Base-by-base conservation (phyloP, 768 basidiomycete genomes). In the Tylopilus vinaceipallidus region DNA sequence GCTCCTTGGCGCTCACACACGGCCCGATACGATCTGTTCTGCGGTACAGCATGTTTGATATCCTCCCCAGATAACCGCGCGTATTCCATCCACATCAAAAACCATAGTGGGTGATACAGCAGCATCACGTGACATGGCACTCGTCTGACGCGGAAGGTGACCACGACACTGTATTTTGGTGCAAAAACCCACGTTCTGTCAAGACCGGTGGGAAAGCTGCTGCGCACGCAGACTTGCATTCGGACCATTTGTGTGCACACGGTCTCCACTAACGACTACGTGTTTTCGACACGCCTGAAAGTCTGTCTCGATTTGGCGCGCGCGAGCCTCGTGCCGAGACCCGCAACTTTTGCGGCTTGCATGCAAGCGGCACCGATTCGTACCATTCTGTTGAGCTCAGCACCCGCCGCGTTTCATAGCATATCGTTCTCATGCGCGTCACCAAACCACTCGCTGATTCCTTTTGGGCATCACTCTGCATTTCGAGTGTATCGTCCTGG, bases 401-500 rank as follows among this genome's bases (percentile, higher is more conserved):
- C 14, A 11, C 16, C 26, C 16, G 4, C n/a, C 19, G 26, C 8
- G 47, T 43, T 44, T 44, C 42, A 17, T 26, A 37, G n/a, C 22
- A 29, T 36, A 13, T 42, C 20, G 8, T 49, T 46, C 26, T 29
- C n/a, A 6, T 32, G 22, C 14, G 36, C 14, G 24, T 45, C 19
- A 14, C 30, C 26, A 24, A 32, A 20, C 17, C 44, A n/a, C 17
- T 20, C 9, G 41, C 8, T n/a, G 32, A 45, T 12, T n/a, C 20
- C 19, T 30, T 9, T 14, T n/a, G 41, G 27, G 8, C 17, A 20
- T 29, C 11, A 24, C 51, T 42, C 51, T 58, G n/a, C 34, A 46
- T 54, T 49, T 43, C 30, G 22, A n/a, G 44, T 39, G 49, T 45
- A 40, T 34, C 5, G 9, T 43, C 14, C 38, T 7, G 24, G 42